Percentiles rank a stretch among this genome's conserved stretches.
Conservation (phyloP, 2,329 filamentous ascomycete genomes). For the Juglanconis oblonga region DNA sequence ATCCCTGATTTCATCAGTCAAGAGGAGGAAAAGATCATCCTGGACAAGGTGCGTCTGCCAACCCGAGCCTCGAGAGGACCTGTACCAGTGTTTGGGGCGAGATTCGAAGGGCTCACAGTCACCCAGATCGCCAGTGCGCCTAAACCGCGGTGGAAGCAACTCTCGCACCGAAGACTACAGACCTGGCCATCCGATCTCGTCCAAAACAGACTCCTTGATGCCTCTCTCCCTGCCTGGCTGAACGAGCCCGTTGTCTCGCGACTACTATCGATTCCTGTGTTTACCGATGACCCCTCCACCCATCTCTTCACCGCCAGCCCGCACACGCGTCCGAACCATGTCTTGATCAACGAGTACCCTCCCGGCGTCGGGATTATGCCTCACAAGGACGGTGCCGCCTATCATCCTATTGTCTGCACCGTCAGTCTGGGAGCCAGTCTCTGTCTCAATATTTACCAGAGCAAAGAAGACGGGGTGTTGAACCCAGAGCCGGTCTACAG, state of each 20-base stretch:
- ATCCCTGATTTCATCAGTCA: slow-evolving; percentile 78
- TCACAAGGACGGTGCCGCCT: slow-evolving; percentile 89
- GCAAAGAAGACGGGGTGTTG: slow-evolving; percentile 58
- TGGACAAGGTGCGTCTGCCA: slow-evolving; percentile 59
- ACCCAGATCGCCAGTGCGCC: slow-evolving; percentile 60
- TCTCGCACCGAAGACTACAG: slow-evolving; percentile 87
- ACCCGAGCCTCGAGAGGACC: neutral
- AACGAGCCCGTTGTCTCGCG: slow-evolving; percentile 65
- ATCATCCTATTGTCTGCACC: slow-evolving; percentile 85
- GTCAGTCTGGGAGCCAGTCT: slow-evolving; percentile 78
- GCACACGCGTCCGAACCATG: slow-evolving; percentile 79
- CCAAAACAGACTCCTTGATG: slow-evolving; percentile 71
- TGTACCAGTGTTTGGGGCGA: slow-evolving; percentile 33
- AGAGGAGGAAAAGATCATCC: slow-evolving; percentile 68
- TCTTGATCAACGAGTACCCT: slow-evolving; percentile 88
- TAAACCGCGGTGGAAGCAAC: slow-evolving; percentile 77
- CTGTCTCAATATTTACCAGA: slow-evolving; percentile 73
- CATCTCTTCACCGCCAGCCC: slow-evolving; percentile 61
- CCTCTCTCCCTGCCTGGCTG: slow-evolving; percentile 74
- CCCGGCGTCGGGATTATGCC: slow-evolving; percentile 94
- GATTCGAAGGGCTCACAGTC: slow-evolving; percentile 20
- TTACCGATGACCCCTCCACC: slow-evolving; percentile 18
- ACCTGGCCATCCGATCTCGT: slow-evolving; percentile 84
- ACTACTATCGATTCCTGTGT: slow-evolving; percentile 47
- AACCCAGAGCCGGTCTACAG: slow-evolving; percentile 48